Conservation (phyloP, 768 basidiomycete species). For the Leucogyrophana mollusca region DNA sequence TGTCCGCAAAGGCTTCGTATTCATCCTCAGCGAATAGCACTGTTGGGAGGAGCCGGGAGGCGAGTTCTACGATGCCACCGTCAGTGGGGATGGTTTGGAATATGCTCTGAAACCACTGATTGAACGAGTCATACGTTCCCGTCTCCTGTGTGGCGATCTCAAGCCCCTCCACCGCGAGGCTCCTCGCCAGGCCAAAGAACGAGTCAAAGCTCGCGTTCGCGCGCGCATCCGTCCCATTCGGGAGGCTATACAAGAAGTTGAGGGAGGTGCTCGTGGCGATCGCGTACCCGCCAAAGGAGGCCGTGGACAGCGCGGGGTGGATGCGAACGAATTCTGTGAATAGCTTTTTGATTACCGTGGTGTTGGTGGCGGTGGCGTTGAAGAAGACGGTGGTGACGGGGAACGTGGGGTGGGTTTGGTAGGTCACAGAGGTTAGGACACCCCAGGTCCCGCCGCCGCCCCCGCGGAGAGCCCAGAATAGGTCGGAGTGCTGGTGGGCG, state of each 20-base stretch:
- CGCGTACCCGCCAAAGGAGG: conserved; percentile 40
- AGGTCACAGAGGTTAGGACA: conserved; percentile 43
- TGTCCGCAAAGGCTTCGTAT: conserved; percentile 20
- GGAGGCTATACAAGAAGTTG: conserved; percentile 24
- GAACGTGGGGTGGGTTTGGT: conserved; percentile 35
- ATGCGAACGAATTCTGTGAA: conserved; percentile 33
- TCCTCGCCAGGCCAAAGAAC: conserved; percentile 27
- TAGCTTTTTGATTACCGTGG: conserved; percentile 23
- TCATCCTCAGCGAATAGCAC: conserved; percentile 20
- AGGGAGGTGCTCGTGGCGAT: too few species aligned
- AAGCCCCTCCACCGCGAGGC: conserved; percentile 21
- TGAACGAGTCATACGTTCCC: conserved; percentile 22
- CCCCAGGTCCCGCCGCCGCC: conserved; percentile 52
- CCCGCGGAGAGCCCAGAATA: conserved; percentile 57
- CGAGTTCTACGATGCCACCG: conserved; percentile 27
- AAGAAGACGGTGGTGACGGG: conserved; percentile 30
- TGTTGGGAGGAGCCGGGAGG: conserved; percentile 28
- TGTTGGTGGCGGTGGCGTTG: conserved; percentile 25
- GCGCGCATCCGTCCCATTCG: conserved; percentile 28
- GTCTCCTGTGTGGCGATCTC: conserved; percentile 2
- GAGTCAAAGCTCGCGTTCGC: conserved; percentile 32
- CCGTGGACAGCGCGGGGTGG: conserved; percentile 32
- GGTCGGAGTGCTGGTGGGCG: conserved; percentile 38
- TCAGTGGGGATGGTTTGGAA: conserved; percentile 10
- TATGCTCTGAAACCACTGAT: conserved; percentile 17